phyloP scores from a whole-genome alignment of 441 rosid species.

The Dalechampia spathulata region DNA sequence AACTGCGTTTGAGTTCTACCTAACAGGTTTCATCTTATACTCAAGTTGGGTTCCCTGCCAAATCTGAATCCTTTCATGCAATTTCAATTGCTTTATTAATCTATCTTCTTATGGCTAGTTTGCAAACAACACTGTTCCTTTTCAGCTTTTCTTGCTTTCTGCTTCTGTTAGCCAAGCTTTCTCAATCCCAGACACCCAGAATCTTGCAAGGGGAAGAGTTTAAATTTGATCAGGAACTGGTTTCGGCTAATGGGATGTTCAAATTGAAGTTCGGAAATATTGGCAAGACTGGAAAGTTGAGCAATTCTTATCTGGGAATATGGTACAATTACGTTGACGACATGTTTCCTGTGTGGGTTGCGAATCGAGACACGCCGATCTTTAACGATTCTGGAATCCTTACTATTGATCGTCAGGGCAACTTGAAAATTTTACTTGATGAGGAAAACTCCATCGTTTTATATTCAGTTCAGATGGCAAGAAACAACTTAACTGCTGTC shows the following conservation, averaged over 20 bases:
- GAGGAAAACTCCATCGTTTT: not conserved
- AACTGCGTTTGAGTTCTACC: no score
- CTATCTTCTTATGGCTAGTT: not conserved
- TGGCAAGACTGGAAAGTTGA: not conserved
- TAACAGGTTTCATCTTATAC: no score
- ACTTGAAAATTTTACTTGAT: constrained; percentile 11
- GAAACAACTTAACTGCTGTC: constrained; percentile 5
- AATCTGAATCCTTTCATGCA: not conserved
- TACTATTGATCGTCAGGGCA: constrained; percentile 15
- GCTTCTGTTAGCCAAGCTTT: not conserved
- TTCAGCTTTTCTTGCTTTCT: not conserved
- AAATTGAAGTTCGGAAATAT: not conserved
- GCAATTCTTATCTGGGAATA: constrained; percentile 6
- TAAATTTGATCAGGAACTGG: constrained; percentile 27
- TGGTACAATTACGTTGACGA: not conserved
- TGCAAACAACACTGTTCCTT: not conserved
- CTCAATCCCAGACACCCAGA: not conserved
- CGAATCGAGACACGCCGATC: constrained; percentile 21
- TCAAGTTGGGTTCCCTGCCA: no score
- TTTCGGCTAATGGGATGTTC: not conserved
- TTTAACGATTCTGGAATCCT: constrained; percentile 13
- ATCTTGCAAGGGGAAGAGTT: constrained; percentile 26
- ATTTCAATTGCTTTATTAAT: no score
- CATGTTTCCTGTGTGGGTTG: constrained; percentile 22
- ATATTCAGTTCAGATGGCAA: not conserved